Conservation (phyloP, 2,329 filamentous ascomycete species). For the Curvularia lunata region DNA sequence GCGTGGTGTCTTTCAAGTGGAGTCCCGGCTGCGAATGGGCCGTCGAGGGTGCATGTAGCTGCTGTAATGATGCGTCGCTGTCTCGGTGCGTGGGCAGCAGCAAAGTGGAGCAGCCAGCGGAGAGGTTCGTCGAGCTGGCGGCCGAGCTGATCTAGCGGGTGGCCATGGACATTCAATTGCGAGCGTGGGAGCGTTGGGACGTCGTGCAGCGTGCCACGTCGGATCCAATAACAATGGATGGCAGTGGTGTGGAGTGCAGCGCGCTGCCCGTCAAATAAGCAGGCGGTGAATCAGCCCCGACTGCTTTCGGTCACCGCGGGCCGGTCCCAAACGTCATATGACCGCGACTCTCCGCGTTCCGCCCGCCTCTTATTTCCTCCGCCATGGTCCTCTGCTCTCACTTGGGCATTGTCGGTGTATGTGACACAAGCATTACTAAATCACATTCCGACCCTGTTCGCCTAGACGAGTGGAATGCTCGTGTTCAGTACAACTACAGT, state of each 20-base stretch:
- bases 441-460: neutral
- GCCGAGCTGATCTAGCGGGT: slow-evolving; percentile 22
- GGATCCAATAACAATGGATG: slow-evolving; percentile 41
- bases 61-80: slow-evolving; percentile 11
- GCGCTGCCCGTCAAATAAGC: slow-evolving; percentile 33
- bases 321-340: slow-evolving; percentile 27
- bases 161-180: slow-evolving; percentile 44
- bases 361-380: neutral
- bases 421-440: neutral
- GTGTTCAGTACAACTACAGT: neutral
- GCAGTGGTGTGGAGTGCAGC: slow-evolving; percentile 29
- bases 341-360: slow-evolving; percentile 6
- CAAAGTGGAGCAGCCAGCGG: slow-evolving; percentile 18
- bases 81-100: slow-evolving; percentile 13
- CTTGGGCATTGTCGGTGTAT: neutral
- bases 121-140: slow-evolving; percentile 22
- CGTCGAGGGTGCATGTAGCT: slow-evolving; percentile 18
- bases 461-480: neutral
- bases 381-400: neutral
- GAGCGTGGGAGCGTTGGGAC: slow-evolving; percentile 24
- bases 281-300: slow-evolving; percentile 35
- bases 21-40: slow-evolving; percentile 15
- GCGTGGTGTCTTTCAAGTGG: slow-evolving; percentile 23
- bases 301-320: slow-evolving; percentile 39
- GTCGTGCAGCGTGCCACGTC: slow-evolving; percentile 44